Evolutionary conservation across 2,329 filamentous ascomycete species (phyloP).

Genomic region (Plectosphaerella plurivora): DNA sequence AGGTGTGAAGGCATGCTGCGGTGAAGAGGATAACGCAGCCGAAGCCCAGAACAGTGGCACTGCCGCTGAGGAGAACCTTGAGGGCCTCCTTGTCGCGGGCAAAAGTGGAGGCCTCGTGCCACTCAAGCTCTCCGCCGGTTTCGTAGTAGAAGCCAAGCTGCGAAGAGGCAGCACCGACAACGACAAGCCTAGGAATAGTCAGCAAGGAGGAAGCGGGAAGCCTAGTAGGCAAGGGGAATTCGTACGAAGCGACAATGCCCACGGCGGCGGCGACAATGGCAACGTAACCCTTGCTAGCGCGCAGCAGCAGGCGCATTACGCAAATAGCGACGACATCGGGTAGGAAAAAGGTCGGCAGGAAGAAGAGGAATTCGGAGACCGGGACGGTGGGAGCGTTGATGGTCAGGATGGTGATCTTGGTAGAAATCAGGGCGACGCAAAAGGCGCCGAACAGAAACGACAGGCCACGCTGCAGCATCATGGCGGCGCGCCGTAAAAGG

Average conservation of each 20-base stretch:
- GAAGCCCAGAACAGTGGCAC: conserved; percentile 17
- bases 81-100: conserved; percentile 22
- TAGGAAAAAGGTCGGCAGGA: conserved; percentile 24
- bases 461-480: neutral
- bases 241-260: conserved; percentile 20
- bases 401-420: conserved; percentile 22
- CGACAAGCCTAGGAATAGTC: conserved; percentile 16
- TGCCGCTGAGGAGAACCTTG: conserved; percentile 24
- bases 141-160: conserved; percentile 25
- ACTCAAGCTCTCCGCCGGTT: conserved; percentile 25
- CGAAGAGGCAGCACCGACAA: conserved; percentile 20
- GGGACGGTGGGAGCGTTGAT: conserved; percentile 20
- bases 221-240: neutral
- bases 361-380: conserved; percentile 20
- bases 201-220: neutral
- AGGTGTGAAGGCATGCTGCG: conserved; percentile 16
- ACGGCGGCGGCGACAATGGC: conserved; percentile 13
- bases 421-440: conserved; percentile 19
- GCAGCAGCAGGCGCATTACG: conserved; percentile 17
- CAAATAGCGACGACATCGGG: conserved; percentile 20
- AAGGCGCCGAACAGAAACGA: conserved; percentile 24
- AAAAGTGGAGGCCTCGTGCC: conserved; percentile 23
- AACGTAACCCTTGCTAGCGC: conserved; percentile 15
- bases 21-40: conserved; percentile 15
- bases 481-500: neutral